A percentile compares a stretch with the other conserved stretches of the same genome.
Conservation (phyloP, 2,329 filamentous ascomycete genomes). For the Diaporthe citrichinensis region DNA sequence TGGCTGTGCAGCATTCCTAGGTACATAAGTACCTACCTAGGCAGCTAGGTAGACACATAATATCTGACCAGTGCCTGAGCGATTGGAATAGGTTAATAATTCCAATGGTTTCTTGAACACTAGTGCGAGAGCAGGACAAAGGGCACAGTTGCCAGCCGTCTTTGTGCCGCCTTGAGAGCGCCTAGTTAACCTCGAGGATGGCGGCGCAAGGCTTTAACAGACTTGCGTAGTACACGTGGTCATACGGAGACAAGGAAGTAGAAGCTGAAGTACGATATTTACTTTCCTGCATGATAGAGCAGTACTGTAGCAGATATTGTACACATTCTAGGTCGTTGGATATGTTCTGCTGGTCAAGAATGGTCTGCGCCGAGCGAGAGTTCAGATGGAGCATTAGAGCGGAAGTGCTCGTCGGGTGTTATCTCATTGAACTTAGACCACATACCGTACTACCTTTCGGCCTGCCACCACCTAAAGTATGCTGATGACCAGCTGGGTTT, state of each 20-base stretch:
- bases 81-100: background rate
- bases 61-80: background rate
- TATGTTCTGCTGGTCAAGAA: background rate
- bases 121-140: background rate
- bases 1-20: constrained; percentile 1
- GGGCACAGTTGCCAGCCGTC: background rate
- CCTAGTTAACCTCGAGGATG: background rate
- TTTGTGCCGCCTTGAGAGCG: background rate
- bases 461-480: background rate
- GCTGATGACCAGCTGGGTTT: background rate
- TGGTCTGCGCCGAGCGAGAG: background rate
- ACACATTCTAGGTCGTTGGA: no score
- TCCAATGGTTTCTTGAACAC: background rate
- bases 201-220: background rate
- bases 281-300: background rate
- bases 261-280: background rate
- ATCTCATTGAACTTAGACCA: no score
- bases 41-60: no score
- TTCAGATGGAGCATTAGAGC: background rate
- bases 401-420: background rate
- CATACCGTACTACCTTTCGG: no score
- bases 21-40: no score
- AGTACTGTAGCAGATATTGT: background rate
- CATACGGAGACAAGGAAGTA: background rate
- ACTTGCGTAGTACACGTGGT: no score